Evolutionary conservation across 176 grass and related monocot genomes (phyloP), one percentile per base, ranked within the genome.

Genomic region (Oryza punctata): DNA sequence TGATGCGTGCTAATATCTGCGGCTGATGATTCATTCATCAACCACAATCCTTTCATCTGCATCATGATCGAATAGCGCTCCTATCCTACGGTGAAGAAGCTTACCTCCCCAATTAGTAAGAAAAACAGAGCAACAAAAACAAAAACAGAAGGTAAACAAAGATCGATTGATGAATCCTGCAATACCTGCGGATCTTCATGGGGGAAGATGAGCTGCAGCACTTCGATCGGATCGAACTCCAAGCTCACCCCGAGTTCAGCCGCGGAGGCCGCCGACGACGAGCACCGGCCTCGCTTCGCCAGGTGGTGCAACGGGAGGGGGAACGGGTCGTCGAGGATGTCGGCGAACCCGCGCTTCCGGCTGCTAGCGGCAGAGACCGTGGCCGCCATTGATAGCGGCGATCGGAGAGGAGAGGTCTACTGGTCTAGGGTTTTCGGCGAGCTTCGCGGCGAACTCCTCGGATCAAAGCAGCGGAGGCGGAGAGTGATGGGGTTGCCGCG

Each of bases 121-220:
- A 52, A 50, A 23, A 59, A 59, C 43, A 19, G 25, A 73, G 12
- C 44, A 18, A 18, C 6, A 73, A 5, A 46, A 6, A 9, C 2
- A 2, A 30, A 3, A 24, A 23, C 10, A n/a, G 3, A 61, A 15
- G 32, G 40, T 41, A 41, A 32, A 7, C 19, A 83, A 21, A 83
- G 70, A 63, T 54, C 8, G 14, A 26, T 27, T 9, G 12, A 13
- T 28, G 72, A 3, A 18, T 7, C 16, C 63, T 21, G 8, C 37
- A 13, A n/a, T 9, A 89, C 83, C 78, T 82, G 57, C 15, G 59
- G 83, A 7, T 90, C 83, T 6, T 78, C 78, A 14, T 2, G 64
- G 30, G 88, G 83, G 73, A 90, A 90, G 67, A 86, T 77, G 67
- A 86, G 88, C 60, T 78, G 78, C 10, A 90, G 88, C 57, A 54